Evolutionary conservation across 148 eudicot genomes (phyloP).

Genomic region (Drosera capensis): DNA sequence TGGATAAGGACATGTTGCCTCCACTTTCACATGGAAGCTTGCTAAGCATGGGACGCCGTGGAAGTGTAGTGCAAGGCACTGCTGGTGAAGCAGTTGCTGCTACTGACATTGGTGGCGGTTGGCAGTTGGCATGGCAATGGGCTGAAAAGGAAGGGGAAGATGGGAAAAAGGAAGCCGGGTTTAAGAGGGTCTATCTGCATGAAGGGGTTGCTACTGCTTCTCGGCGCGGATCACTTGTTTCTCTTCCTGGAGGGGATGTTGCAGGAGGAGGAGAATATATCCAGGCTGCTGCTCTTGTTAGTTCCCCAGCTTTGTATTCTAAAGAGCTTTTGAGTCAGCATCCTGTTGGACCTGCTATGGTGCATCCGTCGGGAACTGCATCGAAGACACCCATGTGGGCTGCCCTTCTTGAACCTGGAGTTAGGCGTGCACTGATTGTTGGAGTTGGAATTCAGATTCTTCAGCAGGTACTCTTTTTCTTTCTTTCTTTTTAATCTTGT

Average conservation of each 20-base stretch:
- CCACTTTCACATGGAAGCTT: conserved; percentile 27
- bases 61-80: conserved; percentile 33
- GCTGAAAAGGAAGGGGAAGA: conserved; percentile 42
- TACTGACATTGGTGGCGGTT: conserved; percentile 66
- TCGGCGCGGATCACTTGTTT: conserved; percentile 40
- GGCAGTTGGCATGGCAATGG: conserved; percentile 52
- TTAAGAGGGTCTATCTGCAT: conserved; percentile 45
- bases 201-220: conserved; percentile 28
- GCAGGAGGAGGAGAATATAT: conserved; percentile 24
- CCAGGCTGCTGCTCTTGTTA: conserved; percentile 46
- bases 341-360: conserved; percentile 50
- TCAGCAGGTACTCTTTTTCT: conserved; percentile 52
- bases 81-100: conserved; percentile 29
- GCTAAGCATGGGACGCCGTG: conserved; percentile 36
- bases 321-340: conserved; percentile 36
- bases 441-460: conserved; percentile 73
- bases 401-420: conserved; percentile 64
- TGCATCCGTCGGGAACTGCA: conserved; percentile 40
- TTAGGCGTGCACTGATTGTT: conserved; percentile 58
- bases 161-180: conserved; percentile 33
- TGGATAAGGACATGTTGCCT: conserved; percentile 35
- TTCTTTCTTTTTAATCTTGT: background rate
- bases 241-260: conserved; percentile 32
- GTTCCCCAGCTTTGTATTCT: conserved; percentile 27
- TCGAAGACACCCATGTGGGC: conserved; percentile 32